Evolutionary conservation across 2,329 filamentous ascomycete species (phyloP).

Genomic region (Sporothrix brasiliensis): DNA sequence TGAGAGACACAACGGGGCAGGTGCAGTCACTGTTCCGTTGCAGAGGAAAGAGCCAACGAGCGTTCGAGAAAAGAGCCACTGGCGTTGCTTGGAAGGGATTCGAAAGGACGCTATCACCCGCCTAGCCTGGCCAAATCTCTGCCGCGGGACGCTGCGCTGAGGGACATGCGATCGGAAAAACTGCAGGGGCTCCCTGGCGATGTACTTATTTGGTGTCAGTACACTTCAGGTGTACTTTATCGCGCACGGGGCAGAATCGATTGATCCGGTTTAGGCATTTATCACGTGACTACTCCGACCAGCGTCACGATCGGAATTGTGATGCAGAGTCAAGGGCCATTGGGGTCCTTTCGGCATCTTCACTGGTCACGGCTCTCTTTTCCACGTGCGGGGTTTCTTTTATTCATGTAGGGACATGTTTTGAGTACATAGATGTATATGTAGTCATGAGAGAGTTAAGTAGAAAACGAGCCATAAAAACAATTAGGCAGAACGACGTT

Average conservation of each 20-base stretch:
- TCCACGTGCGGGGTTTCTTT: background rate
- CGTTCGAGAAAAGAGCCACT: background rate
- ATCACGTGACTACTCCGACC: constrained; percentile 1
- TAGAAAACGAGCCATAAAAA: background rate
- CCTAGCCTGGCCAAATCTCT: background rate
- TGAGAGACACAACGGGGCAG: background rate
- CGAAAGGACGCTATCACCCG: background rate
- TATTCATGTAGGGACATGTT: too few species aligned
- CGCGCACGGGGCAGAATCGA: constrained; percentile 5
- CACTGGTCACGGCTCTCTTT: background rate
- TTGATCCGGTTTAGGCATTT: constrained; percentile 10
- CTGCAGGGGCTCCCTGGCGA: background rate
- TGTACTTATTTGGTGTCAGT: background rate
- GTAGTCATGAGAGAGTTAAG: background rate
- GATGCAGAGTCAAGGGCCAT: background rate
- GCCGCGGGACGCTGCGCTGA: constrained; percentile 28
- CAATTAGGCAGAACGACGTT: background rate
- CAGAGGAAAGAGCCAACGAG: background rate
- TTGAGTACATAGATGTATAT: background rate
- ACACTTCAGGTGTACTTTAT: background rate
- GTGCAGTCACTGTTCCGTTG: background rate
- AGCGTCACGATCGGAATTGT: background rate
- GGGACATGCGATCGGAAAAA: constrained; percentile 29
- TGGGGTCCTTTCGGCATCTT: background rate
- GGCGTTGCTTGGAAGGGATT: background rate